A percentile compares a stretch with the other conserved stretches of the same genome.
phyloP scores from a whole-genome alignment of 441 rosid genomes.

The Gossypium armourianum region DNA sequence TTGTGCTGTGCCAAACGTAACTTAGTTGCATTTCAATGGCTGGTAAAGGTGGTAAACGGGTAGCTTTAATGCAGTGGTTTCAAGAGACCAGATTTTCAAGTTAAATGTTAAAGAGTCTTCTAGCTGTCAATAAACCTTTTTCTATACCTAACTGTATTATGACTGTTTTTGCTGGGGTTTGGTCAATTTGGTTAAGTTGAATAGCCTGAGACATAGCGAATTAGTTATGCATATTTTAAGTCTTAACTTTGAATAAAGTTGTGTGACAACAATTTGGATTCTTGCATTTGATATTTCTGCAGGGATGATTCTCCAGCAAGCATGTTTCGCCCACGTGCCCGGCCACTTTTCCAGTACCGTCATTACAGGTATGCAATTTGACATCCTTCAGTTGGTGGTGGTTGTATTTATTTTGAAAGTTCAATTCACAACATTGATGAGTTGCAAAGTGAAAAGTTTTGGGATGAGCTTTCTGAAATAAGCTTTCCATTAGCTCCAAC shows the following conservation, averaged over 20 bases:
- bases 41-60: background rate
- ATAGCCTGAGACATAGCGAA: background rate
- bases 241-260: background rate
- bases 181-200: background rate
- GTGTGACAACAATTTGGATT: background rate
- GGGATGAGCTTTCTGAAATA: no score
- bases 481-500: no score
- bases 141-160: background rate
- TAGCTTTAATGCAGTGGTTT: background rate
- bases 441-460: background rate
- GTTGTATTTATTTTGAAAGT: background rate
- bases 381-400: background rate
- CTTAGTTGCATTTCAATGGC: background rate
- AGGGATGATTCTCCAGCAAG: conserved; percentile 86
- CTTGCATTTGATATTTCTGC: conserved; percentile 19
- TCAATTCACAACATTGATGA: background rate
- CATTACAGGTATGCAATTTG: conserved; percentile 60
- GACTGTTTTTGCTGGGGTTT: background rate
- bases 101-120: background rate
- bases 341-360: conserved; percentile 88
- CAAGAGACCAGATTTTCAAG: background rate
- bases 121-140: background rate
- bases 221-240: background rate
- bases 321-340: conserved; percentile 88
- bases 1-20: background rate